Percentiles rank a stretch among this genome's conserved stretches.
Evolutionary conservation across 176 grass and related monocot species (phyloP).

Genomic region (Aegilops tauschii): DNA sequence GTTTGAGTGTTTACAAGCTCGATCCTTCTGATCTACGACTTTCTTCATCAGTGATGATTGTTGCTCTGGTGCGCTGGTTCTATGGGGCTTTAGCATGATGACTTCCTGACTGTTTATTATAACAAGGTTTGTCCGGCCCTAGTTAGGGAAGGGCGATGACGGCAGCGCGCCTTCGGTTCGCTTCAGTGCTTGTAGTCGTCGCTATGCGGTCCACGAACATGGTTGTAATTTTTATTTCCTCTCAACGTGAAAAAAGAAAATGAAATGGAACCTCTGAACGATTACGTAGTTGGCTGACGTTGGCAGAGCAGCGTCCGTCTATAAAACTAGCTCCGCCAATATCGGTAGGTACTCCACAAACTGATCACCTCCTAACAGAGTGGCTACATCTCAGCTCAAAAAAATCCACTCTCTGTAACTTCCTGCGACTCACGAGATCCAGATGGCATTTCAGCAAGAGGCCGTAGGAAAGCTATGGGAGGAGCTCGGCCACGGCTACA

Average conservation of each 20-base stretch:
- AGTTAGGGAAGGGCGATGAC: too few relatives aligned
- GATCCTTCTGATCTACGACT: too few relatives aligned
- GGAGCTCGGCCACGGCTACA: constrained; percentile 27
- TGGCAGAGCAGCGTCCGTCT: not conserved
- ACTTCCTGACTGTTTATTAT: too few relatives aligned
- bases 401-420: not conserved
- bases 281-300: not conserved
- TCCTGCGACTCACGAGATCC: not conserved
- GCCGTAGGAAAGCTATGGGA: not conserved
- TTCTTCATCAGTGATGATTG: too few relatives aligned
- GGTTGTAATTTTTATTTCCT: too few relatives aligned
- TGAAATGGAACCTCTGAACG: not conserved
- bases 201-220: too few relatives aligned
- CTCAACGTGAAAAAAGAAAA: not conserved
- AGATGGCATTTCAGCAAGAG: constrained; percentile 33
- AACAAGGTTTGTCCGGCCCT: too few relatives aligned
- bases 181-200: too few relatives aligned
- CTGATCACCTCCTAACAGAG: not conserved
- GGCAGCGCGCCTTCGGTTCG: too few relatives aligned
- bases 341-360: not conserved
- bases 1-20: too few relatives aligned
- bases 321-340: constrained; percentile 20
- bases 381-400: not conserved
- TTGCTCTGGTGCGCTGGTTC: too few relatives aligned
- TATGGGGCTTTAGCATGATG: too few relatives aligned